Conservation (phyloP, 352 stramenopile genomes). For the Pythium insidiosum region DNA sequence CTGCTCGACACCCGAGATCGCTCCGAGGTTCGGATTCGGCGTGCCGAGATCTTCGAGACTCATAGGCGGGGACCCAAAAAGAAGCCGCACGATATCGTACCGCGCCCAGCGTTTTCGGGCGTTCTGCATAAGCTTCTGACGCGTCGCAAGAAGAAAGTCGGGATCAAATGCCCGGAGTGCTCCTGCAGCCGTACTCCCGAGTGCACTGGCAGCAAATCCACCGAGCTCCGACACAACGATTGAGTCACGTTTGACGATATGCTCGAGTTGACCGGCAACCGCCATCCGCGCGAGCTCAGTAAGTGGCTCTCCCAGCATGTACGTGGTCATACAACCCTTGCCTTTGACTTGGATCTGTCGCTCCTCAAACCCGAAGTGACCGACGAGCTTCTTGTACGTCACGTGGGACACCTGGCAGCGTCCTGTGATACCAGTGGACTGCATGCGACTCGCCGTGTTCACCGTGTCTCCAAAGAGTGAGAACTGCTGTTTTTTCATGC, state of each 20-base stretch:
- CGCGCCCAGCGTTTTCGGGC: constrained; percentile 46
- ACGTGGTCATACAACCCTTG: constrained; percentile 80
- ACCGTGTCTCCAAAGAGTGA: constrained; percentile 92
- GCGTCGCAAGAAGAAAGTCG: constrained; percentile 40
- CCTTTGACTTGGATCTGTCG: constrained; percentile 81
- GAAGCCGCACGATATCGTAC: constrained; percentile 42
- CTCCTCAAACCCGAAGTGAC: constrained; percentile 73
- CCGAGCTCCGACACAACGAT: constrained; percentile 37
- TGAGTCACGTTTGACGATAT: constrained; percentile 64
- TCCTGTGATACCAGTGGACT: constrained; percentile 77
- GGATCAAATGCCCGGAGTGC: constrained; percentile 40
- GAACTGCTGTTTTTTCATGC: constrained; percentile 91
- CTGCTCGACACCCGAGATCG: constrained; percentile 35
- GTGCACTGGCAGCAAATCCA: constrained; percentile 20
- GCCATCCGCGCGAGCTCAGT: constrained; percentile 54
- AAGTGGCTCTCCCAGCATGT: constrained; percentile 66
- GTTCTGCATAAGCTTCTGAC: constrained; percentile 39
- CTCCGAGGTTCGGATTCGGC: constrained; percentile 22
- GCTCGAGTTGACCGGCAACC: constrained; percentile 51
- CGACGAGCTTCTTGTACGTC: constrained; percentile 74
- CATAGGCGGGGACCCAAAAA: constrained; percentile 43
- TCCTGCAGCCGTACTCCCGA: no score
- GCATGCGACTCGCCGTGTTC: constrained; percentile 86
- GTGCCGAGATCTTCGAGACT: constrained; percentile 19
- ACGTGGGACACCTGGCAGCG: constrained; percentile 77